Conservation (phyloP, 179 eudicot species). For the Camellia oleifera region DNA sequence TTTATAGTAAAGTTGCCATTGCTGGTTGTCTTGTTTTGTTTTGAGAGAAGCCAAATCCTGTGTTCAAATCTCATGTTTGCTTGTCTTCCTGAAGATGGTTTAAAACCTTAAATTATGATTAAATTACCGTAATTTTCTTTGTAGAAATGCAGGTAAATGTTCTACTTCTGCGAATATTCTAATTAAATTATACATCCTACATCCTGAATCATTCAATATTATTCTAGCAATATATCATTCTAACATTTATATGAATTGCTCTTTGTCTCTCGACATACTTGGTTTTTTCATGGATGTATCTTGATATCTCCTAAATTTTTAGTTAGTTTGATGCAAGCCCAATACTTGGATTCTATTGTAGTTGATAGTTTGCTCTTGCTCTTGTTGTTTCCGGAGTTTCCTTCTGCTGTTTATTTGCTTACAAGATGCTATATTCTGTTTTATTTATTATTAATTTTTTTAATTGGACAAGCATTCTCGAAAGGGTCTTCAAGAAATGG, state of each 20-base stretch:
- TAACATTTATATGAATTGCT: not conserved
- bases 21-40: not conserved
- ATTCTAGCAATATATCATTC: not conserved
- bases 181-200: not conserved
- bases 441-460: not conserved
- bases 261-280: not conserved
- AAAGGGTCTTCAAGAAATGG: slow-evolving; percentile 72
- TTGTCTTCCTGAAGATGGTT: not conserved
- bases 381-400: not conserved
- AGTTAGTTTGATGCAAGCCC: not conserved
- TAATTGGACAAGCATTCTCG: slow-evolving; percentile 88
- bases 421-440: not conserved
- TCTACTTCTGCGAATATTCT: not conserved
- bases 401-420: not conserved
- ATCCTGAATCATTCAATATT: not conserved
- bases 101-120: not conserved
- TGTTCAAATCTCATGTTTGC: not conserved
- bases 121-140: not conserved
- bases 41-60: no score
- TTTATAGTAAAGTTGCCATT: not conserved
- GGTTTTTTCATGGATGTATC: not conserved
- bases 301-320: not conserved
- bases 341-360: no score
- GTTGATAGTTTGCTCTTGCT: not conserved
- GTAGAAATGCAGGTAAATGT: not conserved